Percentiles rank a stretch among this genome's conserved stretches.
phyloP scores from a whole-genome alignment of 139 green algal genomes.

The Chlorokybus atmophyticus region DNA sequence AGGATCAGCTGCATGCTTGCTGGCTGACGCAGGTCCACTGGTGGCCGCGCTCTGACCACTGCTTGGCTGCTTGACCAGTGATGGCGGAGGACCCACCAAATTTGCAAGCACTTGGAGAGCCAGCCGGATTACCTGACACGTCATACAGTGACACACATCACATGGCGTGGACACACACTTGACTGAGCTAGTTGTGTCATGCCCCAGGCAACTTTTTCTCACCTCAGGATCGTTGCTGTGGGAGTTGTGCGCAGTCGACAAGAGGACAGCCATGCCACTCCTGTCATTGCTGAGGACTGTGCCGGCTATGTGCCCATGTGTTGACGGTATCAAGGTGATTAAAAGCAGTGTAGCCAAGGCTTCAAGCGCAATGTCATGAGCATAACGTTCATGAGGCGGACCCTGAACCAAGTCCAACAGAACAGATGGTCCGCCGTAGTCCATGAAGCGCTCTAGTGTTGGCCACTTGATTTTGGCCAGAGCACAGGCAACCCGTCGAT shows the following conservation, averaged over 20 bases:
- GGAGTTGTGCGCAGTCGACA: background rate
- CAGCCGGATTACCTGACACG: conserved; percentile 26
- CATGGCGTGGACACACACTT: too few relatives aligned
- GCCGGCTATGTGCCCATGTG: conserved; percentile 1
- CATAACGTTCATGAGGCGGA: conserved; percentile 33
- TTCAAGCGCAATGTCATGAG: conserved; percentile 34
- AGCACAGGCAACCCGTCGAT: too few relatives aligned
- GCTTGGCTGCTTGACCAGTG: too few relatives aligned
- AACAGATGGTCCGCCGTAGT: conserved; percentile 21
- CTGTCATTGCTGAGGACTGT: background rate
- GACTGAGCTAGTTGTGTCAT: too few relatives aligned
- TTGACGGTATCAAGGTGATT: conserved; percentile 37
- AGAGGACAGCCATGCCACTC: background rate
- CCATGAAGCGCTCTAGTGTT: conserved; percentile 28
- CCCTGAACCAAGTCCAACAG: conserved; percentile 41
- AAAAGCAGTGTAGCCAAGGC: conserved; percentile 41
- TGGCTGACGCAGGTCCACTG: too few relatives aligned
- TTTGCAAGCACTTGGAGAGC: conserved; percentile 45
- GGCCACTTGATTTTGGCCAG: too few relatives aligned
- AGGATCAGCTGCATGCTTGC: too few relatives aligned
- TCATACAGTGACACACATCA: background rate
- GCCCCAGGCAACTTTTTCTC: too few relatives aligned
- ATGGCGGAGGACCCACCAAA: conserved; percentile 33
- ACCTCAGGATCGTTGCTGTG: background rate
- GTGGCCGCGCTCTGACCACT: too few relatives aligned